Evolutionary conservation across 1,284 basidiomycete genomes (phyloP).

Genomic region (Heterobasidion parviporum): DNA sequence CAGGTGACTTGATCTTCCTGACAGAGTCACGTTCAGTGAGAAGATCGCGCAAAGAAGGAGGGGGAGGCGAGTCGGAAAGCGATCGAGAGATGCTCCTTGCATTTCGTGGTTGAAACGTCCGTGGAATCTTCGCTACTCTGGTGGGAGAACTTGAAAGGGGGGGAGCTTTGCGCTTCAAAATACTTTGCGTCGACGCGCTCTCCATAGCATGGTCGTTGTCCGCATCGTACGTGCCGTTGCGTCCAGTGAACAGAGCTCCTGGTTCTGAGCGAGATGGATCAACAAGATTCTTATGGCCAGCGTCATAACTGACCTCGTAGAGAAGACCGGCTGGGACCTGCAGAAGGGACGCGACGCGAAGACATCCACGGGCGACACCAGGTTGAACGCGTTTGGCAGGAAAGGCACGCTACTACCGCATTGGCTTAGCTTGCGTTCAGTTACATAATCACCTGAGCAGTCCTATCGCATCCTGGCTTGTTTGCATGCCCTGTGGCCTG

Average conservation of each 20-base stretch:
- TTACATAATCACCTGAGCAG: too few species aligned
- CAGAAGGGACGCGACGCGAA: constrained; percentile 3
- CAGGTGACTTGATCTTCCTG: too few species aligned
- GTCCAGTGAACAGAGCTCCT: not conserved
- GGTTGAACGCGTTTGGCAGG: too few species aligned
- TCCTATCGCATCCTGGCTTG: too few species aligned
- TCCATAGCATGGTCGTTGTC: not conserved
- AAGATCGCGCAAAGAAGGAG: not conserved
- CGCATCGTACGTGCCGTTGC: not conserved
- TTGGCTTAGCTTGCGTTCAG: too few species aligned
- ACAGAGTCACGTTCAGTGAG: not conserved
- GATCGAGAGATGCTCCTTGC: not conserved
- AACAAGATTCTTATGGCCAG: too few species aligned
- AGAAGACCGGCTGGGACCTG: constrained; percentile 1
- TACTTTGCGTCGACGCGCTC: not conserved
- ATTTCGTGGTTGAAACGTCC: not conserved
- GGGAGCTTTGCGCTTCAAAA: constrained; percentile 7
- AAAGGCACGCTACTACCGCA: too few species aligned
- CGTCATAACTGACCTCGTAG: not conserved
- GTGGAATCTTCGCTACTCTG: not conserved
- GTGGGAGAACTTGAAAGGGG: not conserved
- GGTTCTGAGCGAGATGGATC: too few species aligned
- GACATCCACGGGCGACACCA: not conserved
- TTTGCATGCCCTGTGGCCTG: too few species aligned
- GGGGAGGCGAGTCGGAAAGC: not conserved